Evolutionary conservation across 2,329 filamentous ascomycete species (phyloP), one percentile per base, ranked within the genome.

Genomic region (Monascus ruber): DNA sequence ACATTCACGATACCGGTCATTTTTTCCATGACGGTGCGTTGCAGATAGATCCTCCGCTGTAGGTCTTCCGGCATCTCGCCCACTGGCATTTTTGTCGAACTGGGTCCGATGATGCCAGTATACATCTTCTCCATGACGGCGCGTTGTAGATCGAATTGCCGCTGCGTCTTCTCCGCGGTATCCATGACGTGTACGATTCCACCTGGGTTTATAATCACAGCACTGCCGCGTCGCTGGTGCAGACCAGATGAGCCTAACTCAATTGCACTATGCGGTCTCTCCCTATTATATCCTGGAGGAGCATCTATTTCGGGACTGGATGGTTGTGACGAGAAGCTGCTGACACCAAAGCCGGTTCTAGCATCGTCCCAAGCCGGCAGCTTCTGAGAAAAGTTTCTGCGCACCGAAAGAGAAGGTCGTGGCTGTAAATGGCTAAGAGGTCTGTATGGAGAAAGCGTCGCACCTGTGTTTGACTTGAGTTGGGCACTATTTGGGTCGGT

Each of bases 121-220:
- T 31, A 40, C 53, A 55, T 54, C 36, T 49, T 53, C 11, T 52
- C 48, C 31, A 47, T 41, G 6, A 55, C 53, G 2, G 52, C 53
- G 7, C 49, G 43, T 27, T 51, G 49, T 4, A 56, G 38, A 26
- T 47, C 40, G 4, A 44, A 24, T 5, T 46, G 39, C 1, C 51
- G 48, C 35, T 49, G 42, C 5, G 34, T 36, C 33, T 51, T 50
- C 39, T 54, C 50, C 5, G 37, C 46, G 1, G 42, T 41, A 2
- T 39, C 46, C 31, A 56, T 44, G 33, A 48, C 31, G 10, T 44
- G 52, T 8, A 40, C 40, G 3, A 44, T 24, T 9, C 53, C 53
- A 11, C 44, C 41, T 24, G 34, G 42, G 41, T 55, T 48, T 24
- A 56, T 46, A 11, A 56, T 50, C 7, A 50, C 44, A 5, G 47